Conservation (phyloP, 768 basidiomycete species). For the Trametes sanguinea region DNA sequence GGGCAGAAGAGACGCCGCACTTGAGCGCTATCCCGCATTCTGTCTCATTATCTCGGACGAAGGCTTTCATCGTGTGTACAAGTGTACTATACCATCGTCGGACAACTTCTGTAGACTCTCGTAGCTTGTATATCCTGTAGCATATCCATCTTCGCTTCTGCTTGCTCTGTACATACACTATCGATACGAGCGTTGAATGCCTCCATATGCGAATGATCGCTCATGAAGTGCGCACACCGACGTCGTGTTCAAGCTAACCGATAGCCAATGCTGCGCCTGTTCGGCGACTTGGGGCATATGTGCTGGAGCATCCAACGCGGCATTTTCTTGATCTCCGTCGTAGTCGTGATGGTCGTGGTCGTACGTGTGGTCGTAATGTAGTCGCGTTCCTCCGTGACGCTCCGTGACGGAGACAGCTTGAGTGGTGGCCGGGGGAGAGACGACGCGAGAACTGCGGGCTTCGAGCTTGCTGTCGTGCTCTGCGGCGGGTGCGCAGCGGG, state of each 20-base stretch:
- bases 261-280: slow-evolving; percentile 21
- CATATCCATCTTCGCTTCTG: too few relatives aligned
- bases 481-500: slow-evolving; percentile 21
- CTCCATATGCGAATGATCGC: too few relatives aligned
- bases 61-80: too few relatives aligned
- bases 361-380: slow-evolving; percentile 30
- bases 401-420: slow-evolving; percentile 26
- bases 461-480: slow-evolving; percentile 19
- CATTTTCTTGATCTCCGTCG: slow-evolving; percentile 29
- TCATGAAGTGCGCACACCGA: neutral
- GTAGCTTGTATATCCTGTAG: too few relatives aligned
- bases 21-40: too few relatives aligned
- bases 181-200: too few relatives aligned
- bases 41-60: too few relatives aligned
- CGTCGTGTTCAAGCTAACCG: slow-evolving; percentile 9
- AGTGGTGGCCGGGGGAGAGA: slow-evolving; percentile 20
- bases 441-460: slow-evolving; percentile 4
- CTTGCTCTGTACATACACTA: too few relatives aligned
- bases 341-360: slow-evolving; percentile 30
- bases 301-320: slow-evolving; percentile 20
- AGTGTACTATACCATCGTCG: too few relatives aligned
- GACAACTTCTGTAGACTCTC: too few relatives aligned
- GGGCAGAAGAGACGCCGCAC: neutral
- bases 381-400: slow-evolving; percentile 23
- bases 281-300: slow-evolving; percentile 5